A percentile compares a stretch with the other conserved stretches of the same genome.
phyloP scores from a whole-genome alignment of 306 rosid species.

The Quercus glauca region DNA sequence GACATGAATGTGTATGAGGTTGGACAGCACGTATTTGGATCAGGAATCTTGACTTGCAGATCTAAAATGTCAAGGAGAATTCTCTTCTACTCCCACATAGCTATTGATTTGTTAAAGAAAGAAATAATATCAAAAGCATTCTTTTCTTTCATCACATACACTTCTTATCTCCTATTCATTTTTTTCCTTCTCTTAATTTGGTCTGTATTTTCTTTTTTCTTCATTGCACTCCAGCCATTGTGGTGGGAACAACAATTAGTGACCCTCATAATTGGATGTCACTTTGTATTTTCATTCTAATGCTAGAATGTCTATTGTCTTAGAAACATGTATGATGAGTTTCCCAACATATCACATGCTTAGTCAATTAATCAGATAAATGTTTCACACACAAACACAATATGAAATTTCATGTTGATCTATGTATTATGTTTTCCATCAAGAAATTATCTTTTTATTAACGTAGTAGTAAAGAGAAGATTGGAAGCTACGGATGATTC shows the following conservation, averaged over 20 bases:
- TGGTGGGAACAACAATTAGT: slow-evolving; percentile 61
- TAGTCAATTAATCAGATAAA: neutral
- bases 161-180: too few species aligned
- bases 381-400: neutral
- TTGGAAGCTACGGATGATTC: neutral
- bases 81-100: neutral
- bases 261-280: slow-evolving; percentile 3
- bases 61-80: slow-evolving; percentile 1
- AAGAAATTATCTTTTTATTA: neutral
- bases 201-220: neutral
- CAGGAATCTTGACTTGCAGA: slow-evolving; percentile 8
- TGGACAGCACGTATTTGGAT: neutral
- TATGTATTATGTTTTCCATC: neutral
- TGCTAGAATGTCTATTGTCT: slow-evolving; percentile 23
- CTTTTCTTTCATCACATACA: neutral
- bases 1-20: neutral
- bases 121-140: neutral
- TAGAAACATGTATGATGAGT: slow-evolving; percentile 35
- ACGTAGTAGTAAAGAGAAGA: neutral
- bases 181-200: neutral
- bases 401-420: neutral
- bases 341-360: neutral
- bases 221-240: neutral
- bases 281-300: slow-evolving; percentile 28
- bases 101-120: neutral